A percentile compares a stretch with the other conserved stretches of the same genome.
These are phyloP conservation scores for Prunus padus DNA, from an alignment of 306 rosid genomes.

Conservation along the genomic window DNA sequence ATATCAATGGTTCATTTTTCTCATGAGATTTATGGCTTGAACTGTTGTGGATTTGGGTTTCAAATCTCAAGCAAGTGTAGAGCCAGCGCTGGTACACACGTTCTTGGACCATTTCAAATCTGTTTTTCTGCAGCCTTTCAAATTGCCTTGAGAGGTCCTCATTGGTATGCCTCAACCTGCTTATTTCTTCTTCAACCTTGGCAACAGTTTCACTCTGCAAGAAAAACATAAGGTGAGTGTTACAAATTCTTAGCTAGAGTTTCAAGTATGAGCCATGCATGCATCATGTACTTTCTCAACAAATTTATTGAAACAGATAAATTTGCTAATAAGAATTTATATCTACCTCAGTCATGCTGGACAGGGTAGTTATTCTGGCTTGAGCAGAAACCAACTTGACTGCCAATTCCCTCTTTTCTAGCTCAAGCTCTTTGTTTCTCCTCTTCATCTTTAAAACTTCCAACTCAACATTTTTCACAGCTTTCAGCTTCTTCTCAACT, in stretches of 20 bases:
- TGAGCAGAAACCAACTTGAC: constrained; percentile 24
- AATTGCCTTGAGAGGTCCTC: constrained; percentile 35
- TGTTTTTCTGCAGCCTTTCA: constrained; percentile 34
- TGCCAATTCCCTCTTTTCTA: constrained; percentile 47
- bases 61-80: constrained; percentile 38
- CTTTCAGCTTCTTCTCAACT: constrained; percentile 31
- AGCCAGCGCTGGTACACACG: constrained; percentile 51
- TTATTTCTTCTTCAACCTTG: constrained; percentile 28
- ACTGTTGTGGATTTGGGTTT: constrained; percentile 22
- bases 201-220: constrained; percentile 26
- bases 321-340: background rate
- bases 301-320: too few relatives aligned
- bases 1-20: too few relatives aligned
- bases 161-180: constrained; percentile 24
- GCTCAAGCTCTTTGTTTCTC: constrained; percentile 47
- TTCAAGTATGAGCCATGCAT: too few relatives aligned
- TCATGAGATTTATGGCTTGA: background rate
- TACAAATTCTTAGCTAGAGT: too few relatives aligned
- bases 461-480: constrained; percentile 18
- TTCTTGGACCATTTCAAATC: constrained; percentile 47
- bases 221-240: background rate
- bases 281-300: too few relatives aligned
- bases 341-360: constrained; percentile 25
- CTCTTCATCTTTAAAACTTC: constrained; percentile 39
- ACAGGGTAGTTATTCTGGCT: constrained; percentile 28